phyloP scores from a whole-genome alignment of 495 filamentous ascomycete species.

The Melanomma pulvis-pyrius region DNA sequence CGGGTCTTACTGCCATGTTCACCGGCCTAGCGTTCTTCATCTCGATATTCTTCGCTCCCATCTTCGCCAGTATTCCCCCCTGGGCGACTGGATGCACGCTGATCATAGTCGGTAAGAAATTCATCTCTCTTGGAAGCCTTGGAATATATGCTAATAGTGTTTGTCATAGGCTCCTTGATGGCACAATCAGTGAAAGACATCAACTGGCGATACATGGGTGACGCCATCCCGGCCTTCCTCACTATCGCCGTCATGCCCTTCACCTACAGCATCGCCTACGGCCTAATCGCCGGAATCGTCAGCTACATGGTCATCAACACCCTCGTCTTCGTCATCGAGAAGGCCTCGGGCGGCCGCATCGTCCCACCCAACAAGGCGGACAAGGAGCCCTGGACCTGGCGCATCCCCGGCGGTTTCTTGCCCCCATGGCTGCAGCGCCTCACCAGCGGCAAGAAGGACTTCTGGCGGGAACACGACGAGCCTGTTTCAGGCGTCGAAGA shows the following conservation, averaged over 20 bases:
- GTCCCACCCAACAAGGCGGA: conserved; percentile 70
- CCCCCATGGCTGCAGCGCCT: conserved; percentile 69
- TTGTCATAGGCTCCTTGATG: conserved; percentile 72
- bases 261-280: conserved; percentile 79
- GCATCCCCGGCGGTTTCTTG: conserved; percentile 66
- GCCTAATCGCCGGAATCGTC: conserved; percentile 76
- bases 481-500: conserved; percentile 13
- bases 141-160: not conserved
- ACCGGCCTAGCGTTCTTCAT: conserved; percentile 83
- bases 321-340: conserved; percentile 65
- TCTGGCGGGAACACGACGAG: conserved; percentile 53
- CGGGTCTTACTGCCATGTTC: conserved; percentile 75
- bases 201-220: conserved; percentile 80
- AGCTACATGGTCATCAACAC: conserved; percentile 72
- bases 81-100: conserved; percentile 86
- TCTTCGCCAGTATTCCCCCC: conserved; percentile 80
- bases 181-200: conserved; percentile 71
- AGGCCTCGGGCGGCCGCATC: conserved; percentile 65
- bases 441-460: conserved; percentile 66
- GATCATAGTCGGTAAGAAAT: conserved; percentile 59
- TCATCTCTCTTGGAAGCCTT: not conserved
- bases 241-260: conserved; percentile 86
- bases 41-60: conserved; percentile 81
- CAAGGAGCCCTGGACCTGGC: conserved; percentile 75
- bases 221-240: conserved; percentile 77